phyloP scores from a whole-genome alignment of 108 stramenopile species.

The Pseudonitzschia multiseries region DNA sequence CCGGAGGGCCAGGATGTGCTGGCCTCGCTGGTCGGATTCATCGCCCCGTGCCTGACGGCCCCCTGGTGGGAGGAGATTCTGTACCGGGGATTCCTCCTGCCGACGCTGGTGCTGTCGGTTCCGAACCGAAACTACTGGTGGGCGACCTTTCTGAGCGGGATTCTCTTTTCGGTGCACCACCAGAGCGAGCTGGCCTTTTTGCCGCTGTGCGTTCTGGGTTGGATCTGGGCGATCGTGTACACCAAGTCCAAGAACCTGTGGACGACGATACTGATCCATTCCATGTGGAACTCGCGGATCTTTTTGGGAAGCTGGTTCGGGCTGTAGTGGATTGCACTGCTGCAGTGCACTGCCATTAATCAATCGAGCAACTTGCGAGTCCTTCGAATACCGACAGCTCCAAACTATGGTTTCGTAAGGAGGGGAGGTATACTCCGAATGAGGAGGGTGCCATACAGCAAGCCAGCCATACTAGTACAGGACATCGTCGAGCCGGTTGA shows the following conservation, averaged over 20 bases:
- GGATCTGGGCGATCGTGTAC: constrained; percentile 87
- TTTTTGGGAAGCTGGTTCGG: constrained; percentile 91
- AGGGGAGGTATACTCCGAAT: no score
- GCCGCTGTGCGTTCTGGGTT: constrained; percentile 86
- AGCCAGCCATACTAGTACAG: no score
- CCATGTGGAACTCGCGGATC: constrained; percentile 93
- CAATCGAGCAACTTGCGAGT: no score
- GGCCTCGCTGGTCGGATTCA: constrained; percentile 82
- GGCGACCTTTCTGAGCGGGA: constrained; percentile 70
- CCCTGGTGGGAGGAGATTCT: constrained; percentile 94
- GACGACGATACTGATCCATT: constrained; percentile 87
- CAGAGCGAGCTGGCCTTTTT: constrained; percentile 77
- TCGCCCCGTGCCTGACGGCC: constrained; percentile 91
- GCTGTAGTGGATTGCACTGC: constrained; percentile 44
- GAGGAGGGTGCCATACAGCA: no score
- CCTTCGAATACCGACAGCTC: no score
- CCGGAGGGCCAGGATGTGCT: constrained; percentile 86
- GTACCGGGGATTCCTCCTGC: constrained; percentile 87
- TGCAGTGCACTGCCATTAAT: no score
- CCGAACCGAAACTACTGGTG: background rate
- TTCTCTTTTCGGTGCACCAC: constrained; percentile 89
- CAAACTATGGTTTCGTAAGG: no score
- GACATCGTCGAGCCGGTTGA: no score
- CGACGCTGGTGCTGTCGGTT: constrained; percentile 52
- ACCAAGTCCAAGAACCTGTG: constrained; percentile 79